Evolutionary conservation across 108 stramenopile genomes (phyloP).

Genomic region (Seminavis robusta): DNA sequence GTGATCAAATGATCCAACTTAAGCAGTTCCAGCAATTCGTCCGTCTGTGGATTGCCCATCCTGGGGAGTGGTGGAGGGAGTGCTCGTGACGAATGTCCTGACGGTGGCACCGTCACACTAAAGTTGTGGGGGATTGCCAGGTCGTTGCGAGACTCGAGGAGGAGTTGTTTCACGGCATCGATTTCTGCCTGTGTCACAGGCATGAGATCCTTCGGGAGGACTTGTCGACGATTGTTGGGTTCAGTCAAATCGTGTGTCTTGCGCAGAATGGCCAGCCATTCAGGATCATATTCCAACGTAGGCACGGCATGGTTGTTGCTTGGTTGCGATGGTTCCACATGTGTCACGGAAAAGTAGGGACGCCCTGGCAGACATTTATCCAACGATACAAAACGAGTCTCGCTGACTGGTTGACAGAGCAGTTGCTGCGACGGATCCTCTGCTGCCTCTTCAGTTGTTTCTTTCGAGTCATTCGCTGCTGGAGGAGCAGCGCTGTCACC

Average conservation of each 20-base stretch:
- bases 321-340: too few species aligned
- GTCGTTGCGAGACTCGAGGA: slow-evolving; percentile 4
- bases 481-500: too few species aligned
- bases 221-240: slow-evolving; percentile 19
- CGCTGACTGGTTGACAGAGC: too few species aligned
- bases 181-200: slow-evolving; percentile 38
- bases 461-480: too few species aligned
- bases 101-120: slow-evolving; percentile 49
- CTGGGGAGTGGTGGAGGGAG: slow-evolving; percentile 31
- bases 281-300: slow-evolving; percentile 74
- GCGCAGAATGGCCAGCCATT: slow-evolving; percentile 80
- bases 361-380: slow-evolving; percentile 97
- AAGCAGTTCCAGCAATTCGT: slow-evolving; percentile 66
- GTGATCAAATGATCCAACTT: slow-evolving; percentile 79
- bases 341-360: slow-evolving; percentile 84
- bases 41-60: slow-evolving; percentile 94
- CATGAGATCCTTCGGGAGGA: slow-evolving; percentile 19
- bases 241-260: slow-evolving; percentile 67
- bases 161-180: slow-evolving; percentile 23
- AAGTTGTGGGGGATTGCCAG: slow-evolving; percentile 62
- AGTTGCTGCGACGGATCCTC: slow-evolving; percentile 67
- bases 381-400: slow-evolving; percentile 93
- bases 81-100: slow-evolving; percentile 1
- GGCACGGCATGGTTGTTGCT: slow-evolving; percentile 4
- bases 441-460: too few species aligned